Percentiles rank a stretch among this genome's conserved stretches.
These are phyloP conservation scores for Cladosporium colombiae DNA, from an alignment of 2,329 filamentous ascomycete species.

Conservation along the genomic window DNA sequence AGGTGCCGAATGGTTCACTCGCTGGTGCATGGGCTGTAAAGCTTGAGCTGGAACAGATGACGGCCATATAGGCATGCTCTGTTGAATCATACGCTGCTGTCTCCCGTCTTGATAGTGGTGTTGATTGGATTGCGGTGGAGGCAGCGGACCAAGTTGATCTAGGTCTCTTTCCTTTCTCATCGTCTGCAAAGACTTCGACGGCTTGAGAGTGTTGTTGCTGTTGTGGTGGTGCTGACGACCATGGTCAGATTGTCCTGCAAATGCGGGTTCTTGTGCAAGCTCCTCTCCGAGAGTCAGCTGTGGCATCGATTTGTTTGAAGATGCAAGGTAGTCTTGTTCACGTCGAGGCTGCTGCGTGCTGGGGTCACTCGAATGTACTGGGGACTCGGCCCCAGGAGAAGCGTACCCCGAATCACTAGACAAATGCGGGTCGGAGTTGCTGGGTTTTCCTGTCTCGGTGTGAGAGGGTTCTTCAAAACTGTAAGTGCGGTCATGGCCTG, in stretches of 20 bases:
- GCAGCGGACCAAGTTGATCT: neutral
- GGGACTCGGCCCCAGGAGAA: conserved; percentile 25
- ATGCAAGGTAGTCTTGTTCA: conserved; percentile 14
- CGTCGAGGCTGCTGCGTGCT: conserved; percentile 22
- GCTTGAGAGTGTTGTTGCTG: neutral
- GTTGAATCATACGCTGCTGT: conserved; percentile 20
- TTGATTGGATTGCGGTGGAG: neutral
- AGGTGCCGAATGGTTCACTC: neutral
- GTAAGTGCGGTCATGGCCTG: neutral
- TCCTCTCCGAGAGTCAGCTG: conserved; percentile 28
- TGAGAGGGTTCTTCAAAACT: conserved; percentile 5
- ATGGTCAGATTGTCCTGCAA: conserved; percentile 17
- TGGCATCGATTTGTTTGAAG: conserved; percentile 23
- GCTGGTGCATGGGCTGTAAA: conserved; percentile 13
- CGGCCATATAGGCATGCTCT: conserved; percentile 1
- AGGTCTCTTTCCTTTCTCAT: neutral
- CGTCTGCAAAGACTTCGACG: neutral
- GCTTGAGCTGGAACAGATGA: neutral
- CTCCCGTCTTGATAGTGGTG: neutral
- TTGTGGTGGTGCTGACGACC: neutral
- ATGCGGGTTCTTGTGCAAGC: conserved; percentile 21
- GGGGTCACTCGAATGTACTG: conserved; percentile 28
- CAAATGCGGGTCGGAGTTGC: conserved; percentile 13
- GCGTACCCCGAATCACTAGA: conserved; percentile 36
- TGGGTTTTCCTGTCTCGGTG: neutral